These are phyloP conservation scores for Bruguiera gymnorhiza DNA, from an alignment of 345 rosid species.

Conservation along the genomic window DNA sequence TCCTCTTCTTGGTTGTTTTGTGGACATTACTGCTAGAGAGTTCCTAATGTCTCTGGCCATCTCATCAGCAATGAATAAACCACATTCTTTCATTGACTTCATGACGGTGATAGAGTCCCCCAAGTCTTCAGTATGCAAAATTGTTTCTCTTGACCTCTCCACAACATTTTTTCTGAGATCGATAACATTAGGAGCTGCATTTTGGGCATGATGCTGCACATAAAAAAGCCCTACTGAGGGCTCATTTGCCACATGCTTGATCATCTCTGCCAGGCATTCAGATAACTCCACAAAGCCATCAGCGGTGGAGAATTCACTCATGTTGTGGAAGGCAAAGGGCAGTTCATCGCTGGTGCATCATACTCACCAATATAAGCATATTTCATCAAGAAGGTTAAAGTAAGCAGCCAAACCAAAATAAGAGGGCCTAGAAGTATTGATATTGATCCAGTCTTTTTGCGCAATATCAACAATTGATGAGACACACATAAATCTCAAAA, in stretches of 20 bases:
- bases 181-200: constrained; percentile 66
- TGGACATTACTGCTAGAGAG: constrained; percentile 63
- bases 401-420: constrained; percentile 2
- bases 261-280: constrained; percentile 87
- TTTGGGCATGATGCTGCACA: constrained; percentile 77
- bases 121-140: constrained; percentile 68
- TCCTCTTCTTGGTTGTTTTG: constrained; percentile 66
- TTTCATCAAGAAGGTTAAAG: constrained; percentile 9
- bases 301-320: constrained; percentile 87
- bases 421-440: background rate
- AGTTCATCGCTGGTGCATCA: constrained; percentile 50
- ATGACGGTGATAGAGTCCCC: constrained; percentile 73
- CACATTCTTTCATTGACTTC: constrained; percentile 81
- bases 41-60: constrained; percentile 73
- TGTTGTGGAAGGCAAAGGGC: constrained; percentile 46
- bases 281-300: constrained; percentile 94
- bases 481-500: background rate
- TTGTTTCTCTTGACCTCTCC: constrained; percentile 54
- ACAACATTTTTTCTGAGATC: constrained; percentile 50
- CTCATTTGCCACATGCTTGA: constrained; percentile 82
- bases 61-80: constrained; percentile 66
- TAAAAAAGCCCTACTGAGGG: constrained; percentile 92
- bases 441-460: background rate
- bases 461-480: background rate
- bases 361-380: constrained; percentile 11